A percentile compares a stretch with the other conserved stretches of the same genome.
Conservation (phyloP, 2,329 filamentous ascomycete species). For the Anthostomella pinea region DNA sequence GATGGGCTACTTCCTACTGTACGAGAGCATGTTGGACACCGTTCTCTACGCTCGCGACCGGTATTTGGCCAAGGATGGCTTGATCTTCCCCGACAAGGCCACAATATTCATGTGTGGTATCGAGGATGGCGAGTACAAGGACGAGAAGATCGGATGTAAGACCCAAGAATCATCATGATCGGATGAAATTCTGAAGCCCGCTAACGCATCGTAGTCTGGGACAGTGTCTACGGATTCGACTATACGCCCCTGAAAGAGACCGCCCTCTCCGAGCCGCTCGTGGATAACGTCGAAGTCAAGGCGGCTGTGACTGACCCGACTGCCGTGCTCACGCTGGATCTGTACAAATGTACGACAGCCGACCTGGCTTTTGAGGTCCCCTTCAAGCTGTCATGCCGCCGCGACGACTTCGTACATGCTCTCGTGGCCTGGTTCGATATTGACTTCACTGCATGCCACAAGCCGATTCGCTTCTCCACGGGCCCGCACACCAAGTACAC, state of each 20-base stretch:
- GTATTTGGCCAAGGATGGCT: constrained; percentile 80
- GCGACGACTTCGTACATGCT: constrained; percentile 94
- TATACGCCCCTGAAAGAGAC: constrained; percentile 92
- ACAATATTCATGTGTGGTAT: constrained; percentile 97
- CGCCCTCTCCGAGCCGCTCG: constrained; percentile 90
- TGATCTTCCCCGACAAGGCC: constrained; percentile 99
- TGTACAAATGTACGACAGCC: constrained; percentile 81
- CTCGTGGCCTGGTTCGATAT: constrained; percentile 99
- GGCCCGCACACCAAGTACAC: constrained; percentile 99
- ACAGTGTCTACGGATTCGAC: constrained; percentile 98
- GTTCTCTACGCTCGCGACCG: constrained; percentile 94
- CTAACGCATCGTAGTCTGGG: constrained; percentile 76
- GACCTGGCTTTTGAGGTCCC: constrained; percentile 82
- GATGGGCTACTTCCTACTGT: constrained; percentile 99
- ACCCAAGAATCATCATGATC: constrained; percentile 12
- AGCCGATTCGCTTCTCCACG: constrained; percentile 94
- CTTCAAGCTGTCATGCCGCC: constrained; percentile 73
- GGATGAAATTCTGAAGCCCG: constrained; percentile 14
- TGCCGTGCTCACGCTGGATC: constrained; percentile 80
- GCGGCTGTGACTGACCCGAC: constrained; percentile 92
- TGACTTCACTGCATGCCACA: constrained; percentile 97
- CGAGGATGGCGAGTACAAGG: constrained; percentile 99
- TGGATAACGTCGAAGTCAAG: constrained; percentile 97
- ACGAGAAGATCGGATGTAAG: constrained; percentile 99
- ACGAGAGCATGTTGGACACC: constrained; percentile 98